phyloP scores from a whole-genome alignment of 176 grass and related monocot genomes.

The Lolium rigidum region DNA sequence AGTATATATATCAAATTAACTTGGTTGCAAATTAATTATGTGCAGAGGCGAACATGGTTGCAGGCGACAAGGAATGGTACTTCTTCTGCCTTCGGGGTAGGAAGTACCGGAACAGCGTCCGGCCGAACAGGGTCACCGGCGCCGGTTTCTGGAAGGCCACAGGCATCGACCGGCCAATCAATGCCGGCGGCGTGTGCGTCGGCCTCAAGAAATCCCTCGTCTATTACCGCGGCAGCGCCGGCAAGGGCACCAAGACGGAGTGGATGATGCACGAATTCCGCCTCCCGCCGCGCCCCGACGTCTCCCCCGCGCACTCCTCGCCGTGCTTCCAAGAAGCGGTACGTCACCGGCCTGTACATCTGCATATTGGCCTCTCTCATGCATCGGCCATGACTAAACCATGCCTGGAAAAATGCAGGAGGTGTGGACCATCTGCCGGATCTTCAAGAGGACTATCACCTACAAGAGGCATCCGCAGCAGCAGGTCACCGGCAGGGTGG shows the following conservation, averaged over 20 bases:
- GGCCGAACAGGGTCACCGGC: conserved; percentile 82
- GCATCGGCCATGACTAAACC: not conserved
- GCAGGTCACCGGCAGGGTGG: conserved; percentile 27
- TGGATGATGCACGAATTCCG: conserved; percentile 99
- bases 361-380: not conserved
- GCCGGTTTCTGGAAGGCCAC: conserved; percentile 97
- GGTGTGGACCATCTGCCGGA: conserved; percentile 89
- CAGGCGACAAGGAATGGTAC: conserved; percentile 80
- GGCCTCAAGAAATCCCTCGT: conserved; percentile 95
- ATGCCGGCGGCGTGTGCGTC: conserved; percentile 51
- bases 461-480: conserved; percentile 58
- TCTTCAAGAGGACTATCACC: conserved; percentile 68
- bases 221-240: conserved; percentile 78
- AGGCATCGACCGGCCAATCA: conserved; percentile 79
- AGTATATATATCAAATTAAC: not conserved
- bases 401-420: conserved; percentile 54
- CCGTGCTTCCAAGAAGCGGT: conserved; percentile 74
- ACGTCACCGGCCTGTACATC: not conserved
- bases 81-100: conserved; percentile 84
- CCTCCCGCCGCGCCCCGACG: conserved; percentile 36
- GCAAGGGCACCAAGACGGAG: conserved; percentile 88
- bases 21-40: not conserved
- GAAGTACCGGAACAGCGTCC: conserved; percentile 88
- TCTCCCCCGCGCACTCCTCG: not conserved
- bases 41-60: conserved; percentile 54